Percentiles rank a stretch among this genome's conserved stretches.
Evolutionary conservation across 495 filamentous ascomycete genomes (phyloP).

Genomic region (Aspergillus incahuasiensis): DNA sequence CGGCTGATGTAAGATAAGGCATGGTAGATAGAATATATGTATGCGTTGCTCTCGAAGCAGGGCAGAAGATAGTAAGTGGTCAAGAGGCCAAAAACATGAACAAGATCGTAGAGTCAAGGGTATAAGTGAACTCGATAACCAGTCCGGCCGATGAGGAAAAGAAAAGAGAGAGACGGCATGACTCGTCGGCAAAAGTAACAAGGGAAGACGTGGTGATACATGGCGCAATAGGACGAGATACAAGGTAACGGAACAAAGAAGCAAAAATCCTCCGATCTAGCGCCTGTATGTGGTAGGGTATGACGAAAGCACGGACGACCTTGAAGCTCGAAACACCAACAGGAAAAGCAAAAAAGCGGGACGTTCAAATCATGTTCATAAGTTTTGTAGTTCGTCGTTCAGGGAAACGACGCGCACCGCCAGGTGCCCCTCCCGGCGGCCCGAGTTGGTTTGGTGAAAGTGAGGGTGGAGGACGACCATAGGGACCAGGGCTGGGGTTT

Average conservation of each 20-base stretch:
- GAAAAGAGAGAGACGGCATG: not conserved
- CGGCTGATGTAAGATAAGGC: too few relatives aligned
- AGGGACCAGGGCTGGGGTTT: slow-evolving; percentile 13
- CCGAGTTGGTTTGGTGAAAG: not conserved
- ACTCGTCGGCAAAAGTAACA: not conserved
- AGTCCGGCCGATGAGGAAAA: not conserved
- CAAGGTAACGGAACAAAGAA: not conserved
- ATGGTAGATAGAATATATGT: too few relatives aligned
- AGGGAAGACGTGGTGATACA: not conserved
- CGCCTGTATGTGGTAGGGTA: slow-evolving; percentile 1
- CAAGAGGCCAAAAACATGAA: too few relatives aligned
- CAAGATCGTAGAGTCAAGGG: too few relatives aligned
- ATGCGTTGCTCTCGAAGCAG: not conserved
- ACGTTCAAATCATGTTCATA: slow-evolving; percentile 69
- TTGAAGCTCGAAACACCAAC: not conserved
- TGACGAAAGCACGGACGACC: not conserved
- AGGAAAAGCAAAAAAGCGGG: not conserved
- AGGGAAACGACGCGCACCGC: slow-evolving; percentile 45
- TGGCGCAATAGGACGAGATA: not conserved
- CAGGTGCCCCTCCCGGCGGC: slow-evolving; percentile 5
- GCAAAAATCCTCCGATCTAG: not conserved
- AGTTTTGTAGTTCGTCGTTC: slow-evolving; percentile 80
- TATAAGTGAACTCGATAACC: not conserved
- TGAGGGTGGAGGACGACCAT: slow-evolving; percentile 21
- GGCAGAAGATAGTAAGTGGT: too few relatives aligned